Conservation (phyloP, 1,284 basidiomycete species). For the Puccinia coronata region DNA sequence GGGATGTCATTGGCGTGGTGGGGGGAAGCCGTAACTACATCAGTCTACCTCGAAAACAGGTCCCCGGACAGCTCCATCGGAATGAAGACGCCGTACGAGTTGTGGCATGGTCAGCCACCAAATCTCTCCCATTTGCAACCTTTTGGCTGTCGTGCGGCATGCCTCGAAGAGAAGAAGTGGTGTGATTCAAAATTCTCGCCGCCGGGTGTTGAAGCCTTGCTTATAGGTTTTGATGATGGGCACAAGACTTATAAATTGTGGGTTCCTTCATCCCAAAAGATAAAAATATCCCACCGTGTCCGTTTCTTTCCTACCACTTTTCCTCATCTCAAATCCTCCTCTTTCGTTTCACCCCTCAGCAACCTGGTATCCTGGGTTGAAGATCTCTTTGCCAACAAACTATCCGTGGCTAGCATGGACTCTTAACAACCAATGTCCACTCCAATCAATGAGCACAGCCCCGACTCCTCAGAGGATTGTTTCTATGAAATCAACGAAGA, state of each 20-base stretch:
- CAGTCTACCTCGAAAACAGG: constrained; percentile 14
- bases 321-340: no score
- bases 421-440: no score
- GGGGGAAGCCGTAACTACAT: background rate
- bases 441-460: no score
- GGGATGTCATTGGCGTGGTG: background rate
- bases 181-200: background rate
- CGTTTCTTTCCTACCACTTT: background rate
- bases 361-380: no score
- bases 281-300: background rate
- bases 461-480: no score
- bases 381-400: no score
- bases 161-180: no score
- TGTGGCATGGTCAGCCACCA: background rate
- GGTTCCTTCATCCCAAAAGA: background rate
- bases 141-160: constrained; percentile 10
- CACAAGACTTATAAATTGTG: constrained; percentile 5
- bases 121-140: background rate
- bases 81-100: background rate
- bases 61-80: background rate
- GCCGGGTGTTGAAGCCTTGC: background rate
- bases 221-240: background rate
- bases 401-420: no score
- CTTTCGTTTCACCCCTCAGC: no score
- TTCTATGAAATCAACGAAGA: no score